Conservation (phyloP, 345 rosid species). For the Arabis hirsuta region DNA sequence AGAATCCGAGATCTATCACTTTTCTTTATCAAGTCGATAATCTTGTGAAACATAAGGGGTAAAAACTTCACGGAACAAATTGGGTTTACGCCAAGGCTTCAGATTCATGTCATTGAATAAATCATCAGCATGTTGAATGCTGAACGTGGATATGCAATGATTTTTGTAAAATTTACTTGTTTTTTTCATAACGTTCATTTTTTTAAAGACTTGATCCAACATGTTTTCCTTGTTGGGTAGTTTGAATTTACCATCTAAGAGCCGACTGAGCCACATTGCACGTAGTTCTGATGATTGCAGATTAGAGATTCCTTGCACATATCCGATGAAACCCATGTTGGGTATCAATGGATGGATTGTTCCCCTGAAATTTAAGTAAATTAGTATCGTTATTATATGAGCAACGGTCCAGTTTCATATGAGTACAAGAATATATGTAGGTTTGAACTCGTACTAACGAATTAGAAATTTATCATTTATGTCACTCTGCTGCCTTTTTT, state of each 20-base stretch:
- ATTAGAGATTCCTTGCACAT: slow-evolving; percentile 72
- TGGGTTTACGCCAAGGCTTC: slow-evolving; percentile 70
- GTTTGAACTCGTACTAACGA: too few relatives aligned
- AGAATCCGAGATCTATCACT: neutral
- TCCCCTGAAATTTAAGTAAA: slow-evolving; percentile 51
- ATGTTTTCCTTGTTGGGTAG: slow-evolving; percentile 71
- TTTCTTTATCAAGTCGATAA: slow-evolving; percentile 40
- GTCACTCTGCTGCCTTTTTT: too few relatives aligned
- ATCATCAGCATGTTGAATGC: slow-evolving; percentile 84
- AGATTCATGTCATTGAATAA: slow-evolving; percentile 83
- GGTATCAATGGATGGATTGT: slow-evolving; percentile 84
- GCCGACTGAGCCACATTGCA: slow-evolving; percentile 68
- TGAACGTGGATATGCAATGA: slow-evolving; percentile 89
- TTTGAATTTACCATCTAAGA: slow-evolving; percentile 58
- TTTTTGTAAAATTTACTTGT: slow-evolving; percentile 74
- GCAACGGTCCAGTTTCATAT: too few relatives aligned
- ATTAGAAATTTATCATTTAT: too few relatives aligned
- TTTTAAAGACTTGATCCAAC: slow-evolving; percentile 58
- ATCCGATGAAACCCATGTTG: slow-evolving; percentile 78
- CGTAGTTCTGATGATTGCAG: slow-evolving; percentile 83
- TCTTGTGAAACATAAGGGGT: slow-evolving; percentile 76
- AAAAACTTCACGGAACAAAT: slow-evolving; percentile 67
- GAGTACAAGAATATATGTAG: too few relatives aligned
- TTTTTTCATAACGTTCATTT: slow-evolving; percentile 61
- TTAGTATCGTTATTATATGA: neutral